Evolutionary conservation across 306 rosid genomes (phyloP).

Genomic region (Pueraria montana): DNA sequence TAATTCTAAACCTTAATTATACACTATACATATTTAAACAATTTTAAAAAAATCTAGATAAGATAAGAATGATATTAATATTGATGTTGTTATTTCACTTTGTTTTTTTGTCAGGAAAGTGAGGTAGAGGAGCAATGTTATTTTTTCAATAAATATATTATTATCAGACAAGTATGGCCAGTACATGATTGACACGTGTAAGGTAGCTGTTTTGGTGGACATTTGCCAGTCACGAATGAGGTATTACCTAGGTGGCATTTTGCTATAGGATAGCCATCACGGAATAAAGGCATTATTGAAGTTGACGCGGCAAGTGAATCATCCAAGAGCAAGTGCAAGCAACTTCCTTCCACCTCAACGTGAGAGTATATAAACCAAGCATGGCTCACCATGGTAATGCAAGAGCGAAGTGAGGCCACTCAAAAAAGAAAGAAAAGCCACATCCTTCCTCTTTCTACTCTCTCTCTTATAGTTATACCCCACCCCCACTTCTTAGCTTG

Average conservation of each 20-base stretch:
- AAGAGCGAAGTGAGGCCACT: constrained; percentile 47
- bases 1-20: no score
- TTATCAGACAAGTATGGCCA: not conserved
- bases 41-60: no score
- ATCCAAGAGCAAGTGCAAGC: constrained; percentile 25
- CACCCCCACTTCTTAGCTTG: no score
- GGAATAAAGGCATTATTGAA: constrained; percentile 46
- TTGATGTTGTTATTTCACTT: no score
- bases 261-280: constrained; percentile 4
- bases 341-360: not conserved
- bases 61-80: no score
- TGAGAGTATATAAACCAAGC: constrained; percentile 53
- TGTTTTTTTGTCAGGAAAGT: no score
- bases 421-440: no score
- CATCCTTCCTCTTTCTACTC: not conserved
- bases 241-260: constrained; percentile 17
- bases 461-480: no score
- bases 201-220: not conserved
- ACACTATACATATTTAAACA: no score
- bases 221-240: not conserved
- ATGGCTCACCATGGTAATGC: not conserved
- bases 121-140: no score
- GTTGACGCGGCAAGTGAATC: constrained; percentile 53
- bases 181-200: not conserved
- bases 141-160: no score